These are phyloP conservation scores for Endogone sp. DNA, from an alignment of 192 early-diverging fungal genomes.

Conservation along the genomic window DNA sequence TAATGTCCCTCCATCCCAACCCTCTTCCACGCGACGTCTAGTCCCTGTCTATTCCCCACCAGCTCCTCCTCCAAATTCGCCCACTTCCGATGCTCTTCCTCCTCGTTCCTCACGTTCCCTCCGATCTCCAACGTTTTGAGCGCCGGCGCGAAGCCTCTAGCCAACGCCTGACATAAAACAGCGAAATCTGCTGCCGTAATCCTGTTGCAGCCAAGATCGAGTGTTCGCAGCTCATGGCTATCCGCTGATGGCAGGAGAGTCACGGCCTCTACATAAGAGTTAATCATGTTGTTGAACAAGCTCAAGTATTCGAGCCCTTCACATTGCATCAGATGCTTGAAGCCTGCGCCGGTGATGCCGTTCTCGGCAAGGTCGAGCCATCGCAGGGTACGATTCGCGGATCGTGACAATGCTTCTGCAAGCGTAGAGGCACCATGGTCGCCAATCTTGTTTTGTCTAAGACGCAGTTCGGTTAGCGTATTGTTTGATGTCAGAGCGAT, in stretches of 20 bases:
- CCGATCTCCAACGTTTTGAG: constrained; percentile 41
- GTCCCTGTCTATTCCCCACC: constrained; percentile 24
- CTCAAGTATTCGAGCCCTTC: constrained; percentile 34
- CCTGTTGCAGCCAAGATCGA: constrained; percentile 48
- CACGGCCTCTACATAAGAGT: constrained; percentile 23
- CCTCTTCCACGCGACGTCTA: constrained; percentile 43
- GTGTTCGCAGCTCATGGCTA: constrained; percentile 11
- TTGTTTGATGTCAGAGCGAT: constrained; percentile 18
- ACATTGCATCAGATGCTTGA: constrained; percentile 30
- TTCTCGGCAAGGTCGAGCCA: constrained; percentile 43
- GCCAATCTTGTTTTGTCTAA: constrained; percentile 39
- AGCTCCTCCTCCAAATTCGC: constrained; percentile 26
- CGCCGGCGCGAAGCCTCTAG: constrained; percentile 27
- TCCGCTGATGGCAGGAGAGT: constrained; percentile 13
- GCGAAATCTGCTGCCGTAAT: constrained; percentile 34
- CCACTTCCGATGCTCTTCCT: constrained; percentile 33
- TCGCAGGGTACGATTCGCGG: constrained; percentile 10
- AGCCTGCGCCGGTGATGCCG: constrained; percentile 30
- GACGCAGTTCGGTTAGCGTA: constrained; percentile 22
- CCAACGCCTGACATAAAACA: constrained; percentile 34
- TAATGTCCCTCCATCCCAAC: not conserved
- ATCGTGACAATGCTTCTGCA: constrained; percentile 1
- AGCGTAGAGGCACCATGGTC: constrained; percentile 34
- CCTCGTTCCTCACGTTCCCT: constrained; percentile 41
- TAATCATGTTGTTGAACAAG: constrained; percentile 38